phyloP scores from a whole-genome alignment of 768 basidiomycete species.

The Lyophyllum semitale region DNA sequence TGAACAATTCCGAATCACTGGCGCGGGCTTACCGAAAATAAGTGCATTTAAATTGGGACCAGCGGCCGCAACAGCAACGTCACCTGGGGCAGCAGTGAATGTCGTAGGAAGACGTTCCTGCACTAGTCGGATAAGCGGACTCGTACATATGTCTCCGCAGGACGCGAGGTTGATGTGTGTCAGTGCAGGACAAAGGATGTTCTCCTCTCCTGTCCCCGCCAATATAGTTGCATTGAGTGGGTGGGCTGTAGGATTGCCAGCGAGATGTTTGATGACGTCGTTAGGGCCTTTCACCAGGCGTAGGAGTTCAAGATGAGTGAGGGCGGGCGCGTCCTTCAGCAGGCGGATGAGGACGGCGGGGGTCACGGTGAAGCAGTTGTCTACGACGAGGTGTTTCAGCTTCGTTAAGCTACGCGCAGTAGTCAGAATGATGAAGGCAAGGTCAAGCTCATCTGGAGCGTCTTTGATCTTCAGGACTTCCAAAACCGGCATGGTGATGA shows the following conservation, averaged over 20 bases:
- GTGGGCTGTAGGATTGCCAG: slow-evolving; percentile 16
- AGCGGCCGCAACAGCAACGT: neutral
- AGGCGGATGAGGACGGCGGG: slow-evolving; percentile 21
- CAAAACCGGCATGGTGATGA: slow-evolving; percentile 10
- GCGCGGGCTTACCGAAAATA: neutral
- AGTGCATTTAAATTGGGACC: neutral
- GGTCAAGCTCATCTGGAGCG: slow-evolving; percentile 16
- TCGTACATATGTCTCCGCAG: slow-evolving; percentile 53
- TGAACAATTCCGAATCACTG: slow-evolving; percentile 13
- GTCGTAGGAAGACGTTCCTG: slow-evolving; percentile 41
- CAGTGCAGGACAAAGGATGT: slow-evolving; percentile 46
- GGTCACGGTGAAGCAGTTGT: slow-evolving; percentile 31
- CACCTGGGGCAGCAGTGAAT: slow-evolving; percentile 15
- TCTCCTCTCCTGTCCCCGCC: neutral
- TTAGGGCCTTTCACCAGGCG: slow-evolving; percentile 33
- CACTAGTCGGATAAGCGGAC: slow-evolving; percentile 54
- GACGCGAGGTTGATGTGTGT: slow-evolving; percentile 57
- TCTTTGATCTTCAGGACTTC: slow-evolving; percentile 10
- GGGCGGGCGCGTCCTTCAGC: slow-evolving; percentile 34
- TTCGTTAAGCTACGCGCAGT: slow-evolving; percentile 17
- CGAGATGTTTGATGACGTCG: slow-evolving; percentile 43
- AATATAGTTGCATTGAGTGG: neutral
- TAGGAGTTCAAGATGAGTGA: slow-evolving; percentile 46
- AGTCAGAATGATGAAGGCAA: slow-evolving; percentile 21
- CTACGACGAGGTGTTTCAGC: slow-evolving; percentile 42